These are phyloP conservation scores for Pythium volutum DNA, from an alignment of 352 stramenopile genomes.

Conservation along the genomic window DNA sequence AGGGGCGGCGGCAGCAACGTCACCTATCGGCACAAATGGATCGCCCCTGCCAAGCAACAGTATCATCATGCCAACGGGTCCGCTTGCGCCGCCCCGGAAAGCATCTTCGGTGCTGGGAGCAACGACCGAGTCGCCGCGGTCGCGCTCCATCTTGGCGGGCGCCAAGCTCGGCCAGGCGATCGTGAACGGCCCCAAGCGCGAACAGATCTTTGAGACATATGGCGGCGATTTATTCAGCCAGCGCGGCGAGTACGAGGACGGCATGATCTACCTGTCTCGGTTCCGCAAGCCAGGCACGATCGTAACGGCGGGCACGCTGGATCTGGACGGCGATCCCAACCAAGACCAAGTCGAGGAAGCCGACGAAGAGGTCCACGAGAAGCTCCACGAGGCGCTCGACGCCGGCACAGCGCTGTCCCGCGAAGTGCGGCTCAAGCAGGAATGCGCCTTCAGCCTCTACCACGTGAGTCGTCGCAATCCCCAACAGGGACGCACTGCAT, in stretches of 20 bases:
- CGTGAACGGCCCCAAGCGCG: slow-evolving; percentile 29
- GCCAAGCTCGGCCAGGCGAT: slow-evolving; percentile 25
- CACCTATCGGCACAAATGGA: not conserved
- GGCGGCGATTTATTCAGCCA: slow-evolving; percentile 81
- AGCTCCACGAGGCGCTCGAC: slow-evolving; percentile 49
- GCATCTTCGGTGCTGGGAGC: slow-evolving; percentile 23
- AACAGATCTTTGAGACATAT: slow-evolving; percentile 65
- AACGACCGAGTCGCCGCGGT: slow-evolving; percentile 46
- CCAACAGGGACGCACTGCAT: no score
- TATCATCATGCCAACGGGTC: slow-evolving; percentile 15
- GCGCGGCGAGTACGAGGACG: slow-evolving; percentile 78
- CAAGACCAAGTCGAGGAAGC: slow-evolving; percentile 33
- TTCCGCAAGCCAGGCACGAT: slow-evolving; percentile 58
- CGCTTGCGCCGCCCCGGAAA: slow-evolving; percentile 37
- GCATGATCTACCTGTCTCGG: slow-evolving; percentile 86
- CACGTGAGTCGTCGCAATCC: slow-evolving; percentile 56
- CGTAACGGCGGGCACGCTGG: slow-evolving; percentile 23
- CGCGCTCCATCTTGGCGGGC: slow-evolving; percentile 47
- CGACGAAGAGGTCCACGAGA: slow-evolving; percentile 50
- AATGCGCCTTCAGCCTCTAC: slow-evolving; percentile 82
- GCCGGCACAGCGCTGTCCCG: slow-evolving; percentile 35
- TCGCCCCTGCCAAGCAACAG: not conserved
- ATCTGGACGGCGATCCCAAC: slow-evolving; percentile 29
- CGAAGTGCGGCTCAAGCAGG: slow-evolving; percentile 73
- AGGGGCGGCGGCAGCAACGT: no score